phyloP scores from a whole-genome alignment of 345 rosid genomes.

The Eucalyptus caleyi region DNA sequence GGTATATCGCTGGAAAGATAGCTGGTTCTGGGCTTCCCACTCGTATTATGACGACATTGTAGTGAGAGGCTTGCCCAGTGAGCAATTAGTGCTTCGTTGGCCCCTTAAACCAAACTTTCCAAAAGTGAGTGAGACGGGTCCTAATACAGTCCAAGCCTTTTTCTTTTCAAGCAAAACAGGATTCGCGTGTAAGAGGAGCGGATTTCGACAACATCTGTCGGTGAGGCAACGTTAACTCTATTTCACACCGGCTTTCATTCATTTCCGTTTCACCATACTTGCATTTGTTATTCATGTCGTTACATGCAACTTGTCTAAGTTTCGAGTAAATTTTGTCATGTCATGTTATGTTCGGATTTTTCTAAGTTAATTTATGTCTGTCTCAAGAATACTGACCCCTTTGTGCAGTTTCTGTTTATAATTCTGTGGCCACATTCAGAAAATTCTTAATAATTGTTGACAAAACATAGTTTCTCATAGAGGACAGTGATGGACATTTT shows the following conservation, averaged over 20 bases:
- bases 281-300: neutral
- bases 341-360: neutral
- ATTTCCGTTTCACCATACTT: neutral
- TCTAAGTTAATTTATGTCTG: neutral
- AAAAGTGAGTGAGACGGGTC: neutral
- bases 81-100: neutral
- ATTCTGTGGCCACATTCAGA: neutral
- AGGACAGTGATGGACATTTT: neutral
- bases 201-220: neutral
- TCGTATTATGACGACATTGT: neutral
- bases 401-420: neutral
- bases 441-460: neutral
- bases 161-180: neutral
- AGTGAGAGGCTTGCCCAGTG: neutral
- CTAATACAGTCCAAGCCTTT: neutral
- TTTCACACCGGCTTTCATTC: neutral
- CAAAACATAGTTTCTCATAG: neutral
- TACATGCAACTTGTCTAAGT: neutral
- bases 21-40: neutral
- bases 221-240: neutral
- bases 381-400: neutral
- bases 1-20: neutral
- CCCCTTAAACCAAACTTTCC: neutral
- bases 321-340: neutral
- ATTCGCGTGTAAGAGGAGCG: neutral